A percentile compares a stretch with the other conserved stretches of the same genome.
Conservation (phyloP, 2,329 filamentous ascomycete genomes). For the Diaporthe sp. region DNA sequence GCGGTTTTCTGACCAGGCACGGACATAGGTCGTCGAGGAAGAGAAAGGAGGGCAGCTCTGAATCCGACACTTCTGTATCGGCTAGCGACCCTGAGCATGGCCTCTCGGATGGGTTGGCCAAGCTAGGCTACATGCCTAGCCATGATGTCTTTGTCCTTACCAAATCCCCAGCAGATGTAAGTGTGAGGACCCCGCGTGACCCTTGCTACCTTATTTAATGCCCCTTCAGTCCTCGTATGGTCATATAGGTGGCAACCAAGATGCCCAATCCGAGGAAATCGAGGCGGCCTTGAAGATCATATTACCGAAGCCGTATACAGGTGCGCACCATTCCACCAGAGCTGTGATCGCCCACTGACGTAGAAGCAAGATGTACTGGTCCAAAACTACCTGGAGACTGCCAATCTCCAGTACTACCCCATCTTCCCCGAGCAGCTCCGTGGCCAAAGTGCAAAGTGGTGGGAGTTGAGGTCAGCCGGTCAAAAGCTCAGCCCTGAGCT, state of each 20-base stretch:
- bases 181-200: slow-evolving; percentile 32
- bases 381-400: slow-evolving; percentile 55
- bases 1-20: neutral
- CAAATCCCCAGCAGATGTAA: slow-evolving; percentile 1
- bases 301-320: slow-evolving; percentile 51
- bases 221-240: slow-evolving; percentile 17
- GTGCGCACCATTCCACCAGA: slow-evolving; percentile 35
- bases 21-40: slow-evolving; percentile 38
- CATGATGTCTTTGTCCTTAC: slow-evolving; percentile 33
- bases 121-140: slow-evolving; percentile 35
- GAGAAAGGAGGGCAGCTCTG: slow-evolving; percentile 37
- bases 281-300: slow-evolving; percentile 44
- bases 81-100: slow-evolving; percentile 26
- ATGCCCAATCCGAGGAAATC: slow-evolving; percentile 43
- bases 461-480: slow-evolving; percentile 48
- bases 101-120: slow-evolving; percentile 33
- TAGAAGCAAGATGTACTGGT: slow-evolving; percentile 52
- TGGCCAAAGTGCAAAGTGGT: slow-evolving; percentile 57
- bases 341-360: neutral
- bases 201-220: neutral
- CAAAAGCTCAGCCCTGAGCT: slow-evolving; percentile 52
- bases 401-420: slow-evolving; percentile 57
- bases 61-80: slow-evolving; percentile 33
- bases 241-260: slow-evolving; percentile 31
- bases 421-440: slow-evolving; percentile 57